Conservation (phyloP, 305 asterid species). For the Nicotiana rustica region DNA sequence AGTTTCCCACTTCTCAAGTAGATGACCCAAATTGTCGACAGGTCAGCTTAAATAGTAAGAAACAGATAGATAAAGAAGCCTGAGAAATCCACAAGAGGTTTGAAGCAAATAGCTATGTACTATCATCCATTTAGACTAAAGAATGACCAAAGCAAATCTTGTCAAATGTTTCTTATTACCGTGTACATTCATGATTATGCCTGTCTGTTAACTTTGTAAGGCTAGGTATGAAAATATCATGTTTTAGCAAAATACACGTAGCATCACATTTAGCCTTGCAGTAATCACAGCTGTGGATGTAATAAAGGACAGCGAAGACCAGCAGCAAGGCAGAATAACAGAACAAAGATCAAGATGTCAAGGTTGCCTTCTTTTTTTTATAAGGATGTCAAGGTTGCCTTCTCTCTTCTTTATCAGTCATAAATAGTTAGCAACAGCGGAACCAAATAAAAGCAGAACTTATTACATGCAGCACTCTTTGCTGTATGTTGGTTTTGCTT, state of each 20-base stretch:
- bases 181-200: not conserved
- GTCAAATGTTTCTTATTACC: conserved; percentile 16
- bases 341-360: not conserved
- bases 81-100: conserved; percentile 13
- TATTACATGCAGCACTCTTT: not conserved
- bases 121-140: not conserved
- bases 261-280: conserved; percentile 22
- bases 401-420: conserved; percentile 25
- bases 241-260: not conserved
- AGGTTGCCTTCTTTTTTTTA: not conserved
- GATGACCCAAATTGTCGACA: conserved; percentile 39
- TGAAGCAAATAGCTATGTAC: not conserved
- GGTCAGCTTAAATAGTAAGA: conserved; percentile 36
- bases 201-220: conserved; percentile 16
- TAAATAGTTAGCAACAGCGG: not conserved
- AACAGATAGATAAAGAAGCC: not conserved
- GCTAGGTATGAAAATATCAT: not conserved
- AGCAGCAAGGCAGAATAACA: conserved; percentile 1
- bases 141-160: not conserved
- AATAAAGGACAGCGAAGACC: not conserved
- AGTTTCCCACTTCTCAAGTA: conserved; percentile 41
- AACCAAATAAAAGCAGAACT: conserved; percentile 7
- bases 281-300: conserved; percentile 19
- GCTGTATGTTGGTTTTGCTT: conserved; percentile 8
- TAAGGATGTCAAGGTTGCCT: too few relatives aligned